phyloP scores from a whole-genome alignment of 257 asterid species.

The Solanum bulbocastanum region DNA sequence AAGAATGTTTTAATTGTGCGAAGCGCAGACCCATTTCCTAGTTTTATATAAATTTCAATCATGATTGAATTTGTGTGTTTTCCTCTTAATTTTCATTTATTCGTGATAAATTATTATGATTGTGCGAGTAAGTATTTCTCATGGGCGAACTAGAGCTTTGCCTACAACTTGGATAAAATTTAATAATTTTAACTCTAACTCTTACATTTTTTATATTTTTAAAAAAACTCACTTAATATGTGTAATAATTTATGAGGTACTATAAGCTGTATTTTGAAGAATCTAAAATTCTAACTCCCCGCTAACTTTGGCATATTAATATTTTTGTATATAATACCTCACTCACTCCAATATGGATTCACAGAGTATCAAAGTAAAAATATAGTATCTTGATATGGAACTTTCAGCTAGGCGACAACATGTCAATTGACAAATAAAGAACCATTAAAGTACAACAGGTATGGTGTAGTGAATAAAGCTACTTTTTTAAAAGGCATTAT shows the following conservation, averaged over 20 bases:
- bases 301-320: background rate
- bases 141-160: background rate
- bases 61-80: background rate
- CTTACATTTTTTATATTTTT: too few relatives aligned
- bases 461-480: too few relatives aligned
- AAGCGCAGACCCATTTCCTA: too few relatives aligned
- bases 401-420: background rate
- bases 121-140: background rate
- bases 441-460: too few relatives aligned
- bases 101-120: background rate
- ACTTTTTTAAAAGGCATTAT: too few relatives aligned
- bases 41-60: background rate
- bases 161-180: background rate
- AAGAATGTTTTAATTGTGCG: too few relatives aligned
- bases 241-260: background rate
- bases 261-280: background rate
- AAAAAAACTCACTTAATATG: background rate
- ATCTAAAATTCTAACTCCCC: background rate
- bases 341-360: background rate
- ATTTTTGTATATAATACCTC: background rate
- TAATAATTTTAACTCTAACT: too few relatives aligned
- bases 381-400: background rate
- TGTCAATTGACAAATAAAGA: background rate
- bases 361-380: background rate
- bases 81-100: background rate